Evolutionary conservation across 2,329 filamentous ascomycete species (phyloP).

Genomic region (Calonectria fujianensis): DNA sequence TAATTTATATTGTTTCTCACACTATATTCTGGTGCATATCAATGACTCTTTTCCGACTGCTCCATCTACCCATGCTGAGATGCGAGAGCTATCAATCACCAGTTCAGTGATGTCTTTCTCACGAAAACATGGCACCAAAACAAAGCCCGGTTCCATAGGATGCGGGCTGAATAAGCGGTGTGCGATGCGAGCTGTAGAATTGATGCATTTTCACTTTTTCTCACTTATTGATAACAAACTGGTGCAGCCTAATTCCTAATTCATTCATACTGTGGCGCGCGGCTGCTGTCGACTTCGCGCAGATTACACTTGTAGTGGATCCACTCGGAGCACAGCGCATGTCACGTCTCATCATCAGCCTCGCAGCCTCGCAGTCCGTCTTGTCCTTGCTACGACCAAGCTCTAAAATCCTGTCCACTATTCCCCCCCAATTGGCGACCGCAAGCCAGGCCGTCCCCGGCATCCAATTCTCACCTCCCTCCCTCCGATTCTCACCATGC

Average conservation of each 20-base stretch:
- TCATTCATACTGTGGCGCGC: slow-evolving; percentile 11
- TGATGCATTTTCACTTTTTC: not conserved
- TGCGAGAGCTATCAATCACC: not conserved
- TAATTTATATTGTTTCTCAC: slow-evolving; percentile 35
- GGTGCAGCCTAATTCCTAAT: not conserved
- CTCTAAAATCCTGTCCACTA: slow-evolving; percentile 44
- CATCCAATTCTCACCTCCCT: slow-evolving; percentile 36
- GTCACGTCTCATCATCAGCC: slow-evolving; percentile 57
- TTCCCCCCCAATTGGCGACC: slow-evolving; percentile 54
- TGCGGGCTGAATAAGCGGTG: not conserved
- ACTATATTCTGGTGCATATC: too few species aligned
- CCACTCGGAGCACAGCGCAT: slow-evolving; percentile 43
- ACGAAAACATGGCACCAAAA: not conserved
- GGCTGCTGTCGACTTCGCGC: slow-evolving; percentile 11
- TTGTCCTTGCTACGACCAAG: slow-evolving; percentile 50
- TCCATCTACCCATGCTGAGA: not conserved
- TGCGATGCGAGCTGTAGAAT: not conserved
- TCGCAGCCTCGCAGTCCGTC: slow-evolving; percentile 60
- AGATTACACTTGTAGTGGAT: slow-evolving; percentile 45
- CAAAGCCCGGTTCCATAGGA: not conserved
- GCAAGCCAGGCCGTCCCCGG: slow-evolving; percentile 38
- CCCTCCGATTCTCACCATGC: slow-evolving; percentile 44
- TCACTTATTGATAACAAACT: not conserved
- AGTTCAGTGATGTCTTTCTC: not conserved
- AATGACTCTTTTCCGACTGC: too few species aligned